Evolutionary conservation across 371 early-diverging fungal species (phyloP), one percentile per base, ranked within the genome.

Genomic region (Apophysomyces ossiformis): DNA sequence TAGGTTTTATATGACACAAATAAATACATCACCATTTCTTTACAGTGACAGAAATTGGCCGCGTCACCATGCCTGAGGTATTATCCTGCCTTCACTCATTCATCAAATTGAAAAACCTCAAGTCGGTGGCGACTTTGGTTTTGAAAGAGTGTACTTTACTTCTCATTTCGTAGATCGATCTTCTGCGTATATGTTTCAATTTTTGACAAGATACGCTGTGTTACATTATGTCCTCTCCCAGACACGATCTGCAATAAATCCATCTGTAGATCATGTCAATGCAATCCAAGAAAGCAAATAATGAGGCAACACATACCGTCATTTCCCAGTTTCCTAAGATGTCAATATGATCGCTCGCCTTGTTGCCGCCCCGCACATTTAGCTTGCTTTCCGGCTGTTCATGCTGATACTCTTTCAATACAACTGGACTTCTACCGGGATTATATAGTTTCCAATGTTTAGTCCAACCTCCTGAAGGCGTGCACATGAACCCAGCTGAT

Each of bases 401-500:
- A 67, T 95, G 87, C 37, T 69, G 63, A 73, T 92, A 94, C 76
- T 98, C 98, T 50, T 90, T 84, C 9, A 93, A 87, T 5, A 94
- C 84, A 5, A 96, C 84, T 15, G 84, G 81, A 59, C 92, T 84
- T 18, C 85, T 83, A 16, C 85, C 82, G n/a, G 97, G 98, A 70
- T 98, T 98, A 60, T 90, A 91, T 32, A 88, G 76, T 58, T 86
- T 85, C 18, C 84, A 75, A 32, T 84, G 79, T 64, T 89, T 89
- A 60, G 86, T 88, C 99, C 99, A 98, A 7, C 94, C 97, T 26
- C 89, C 85, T 1, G 85, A 87, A 5, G 79, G 80, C 18, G 79
- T 60, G 59, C 96, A 94, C 98, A 98, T 98, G 75, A 93, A 96
- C 9, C 96, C 97, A 11, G 91, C 76, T 2, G 95, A 95, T 16